Base-by-base conservation (phyloP, 2,329 filamentous ascomycete species). In the Fusarium clavum region DNA sequence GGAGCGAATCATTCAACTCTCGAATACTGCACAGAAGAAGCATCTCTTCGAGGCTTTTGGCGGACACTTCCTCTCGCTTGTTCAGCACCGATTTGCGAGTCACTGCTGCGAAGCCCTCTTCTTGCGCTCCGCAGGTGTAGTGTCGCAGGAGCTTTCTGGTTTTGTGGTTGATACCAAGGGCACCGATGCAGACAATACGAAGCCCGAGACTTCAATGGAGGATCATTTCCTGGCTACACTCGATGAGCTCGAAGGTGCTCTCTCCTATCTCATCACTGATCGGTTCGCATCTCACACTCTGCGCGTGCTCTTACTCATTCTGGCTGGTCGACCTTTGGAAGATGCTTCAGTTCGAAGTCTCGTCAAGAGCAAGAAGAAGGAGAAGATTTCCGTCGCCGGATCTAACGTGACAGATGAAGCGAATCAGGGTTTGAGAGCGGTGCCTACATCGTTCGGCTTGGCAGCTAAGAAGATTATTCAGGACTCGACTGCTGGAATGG, bases 31-130 rank as follows among this genome's bases (percentile, higher is more conserved):
- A 20, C 96, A 98, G 81, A 91, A 97, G 80, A 97, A 97, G 84
- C 86, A 86, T 49, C 82, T 99, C 22, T 98, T 98, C 78, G 88
- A 89, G 70, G 93, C 92, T 46, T 98, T 98, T 79, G 90, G 86
- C 22, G 91, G 92, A 34, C 93, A 98, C 80, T 97, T 98, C 80
- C 84, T 95, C 62, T 91, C 94, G 74, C 87, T 99, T 29, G 90
- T 98, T 54, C 94, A 97, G 78, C 96, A 99, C 81, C 92, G 96
- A 20, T 99, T 99, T 76, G 96, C 96, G 8, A 97, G 94, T 65
- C 96, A 99, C 83, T 98, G 95, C 81, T 98, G 94, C 79, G 96
- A 99, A 82, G 93, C 93, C 27, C 86, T 99, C 32, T 98, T 99
- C 79, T 84, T 94, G 51, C 89, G 92, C 70, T 92, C 93, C 3